These are phyloP conservation scores for Neoarthrinium moseri DNA, from an alignment of 2,329 filamentous ascomycete genomes.

Conservation along the genomic window DNA sequence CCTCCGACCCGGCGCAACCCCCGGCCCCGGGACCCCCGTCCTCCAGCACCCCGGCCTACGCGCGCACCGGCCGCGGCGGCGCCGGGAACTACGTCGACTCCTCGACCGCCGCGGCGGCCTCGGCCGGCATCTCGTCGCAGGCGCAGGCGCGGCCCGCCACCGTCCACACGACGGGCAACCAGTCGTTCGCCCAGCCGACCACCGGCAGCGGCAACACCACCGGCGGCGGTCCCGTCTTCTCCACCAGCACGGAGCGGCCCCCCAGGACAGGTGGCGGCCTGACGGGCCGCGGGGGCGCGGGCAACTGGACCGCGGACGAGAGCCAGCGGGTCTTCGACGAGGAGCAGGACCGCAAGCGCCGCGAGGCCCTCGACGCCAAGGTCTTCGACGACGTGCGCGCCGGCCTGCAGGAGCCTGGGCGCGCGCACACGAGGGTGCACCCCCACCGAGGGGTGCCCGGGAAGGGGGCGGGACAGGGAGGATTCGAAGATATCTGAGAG, in stretches of 20 bases:
- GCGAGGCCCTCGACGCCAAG: slow-evolving; percentile 25
- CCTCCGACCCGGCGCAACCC: slow-evolving; percentile 19
- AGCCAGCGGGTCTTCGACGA: slow-evolving; percentile 13
- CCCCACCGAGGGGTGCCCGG: not conserved
- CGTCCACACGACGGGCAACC: slow-evolving; percentile 2
- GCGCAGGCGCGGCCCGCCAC: not conserved
- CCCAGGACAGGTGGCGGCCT: too few species aligned
- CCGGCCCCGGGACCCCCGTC: slow-evolving; percentile 14
- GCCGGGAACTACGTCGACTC: slow-evolving; percentile 58
- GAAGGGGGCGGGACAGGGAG: not conserved
- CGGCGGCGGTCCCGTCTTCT: not conserved
- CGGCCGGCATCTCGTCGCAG: not conserved
- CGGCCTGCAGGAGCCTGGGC: slow-evolving; percentile 23
- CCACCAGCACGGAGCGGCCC: not conserved
- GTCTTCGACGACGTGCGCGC: slow-evolving; percentile 24
- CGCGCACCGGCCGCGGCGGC: slow-evolving; percentile 55
- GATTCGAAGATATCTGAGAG: slow-evolving; percentile 5
- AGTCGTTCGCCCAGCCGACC: not conserved
- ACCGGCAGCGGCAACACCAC: not conserved
- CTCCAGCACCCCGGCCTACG: slow-evolving; percentile 26
- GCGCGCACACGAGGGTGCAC: slow-evolving; percentile 15
- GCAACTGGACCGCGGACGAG: slow-evolving; percentile 43
- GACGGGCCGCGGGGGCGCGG: slow-evolving; percentile 55
- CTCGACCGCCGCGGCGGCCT: slow-evolving; percentile 19
- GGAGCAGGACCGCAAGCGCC: slow-evolving; percentile 23